These are phyloP conservation scores for Ophiostoma quercus DNA, from an alignment of 2,329 filamentous ascomycete species.

Conservation along the genomic window DNA sequence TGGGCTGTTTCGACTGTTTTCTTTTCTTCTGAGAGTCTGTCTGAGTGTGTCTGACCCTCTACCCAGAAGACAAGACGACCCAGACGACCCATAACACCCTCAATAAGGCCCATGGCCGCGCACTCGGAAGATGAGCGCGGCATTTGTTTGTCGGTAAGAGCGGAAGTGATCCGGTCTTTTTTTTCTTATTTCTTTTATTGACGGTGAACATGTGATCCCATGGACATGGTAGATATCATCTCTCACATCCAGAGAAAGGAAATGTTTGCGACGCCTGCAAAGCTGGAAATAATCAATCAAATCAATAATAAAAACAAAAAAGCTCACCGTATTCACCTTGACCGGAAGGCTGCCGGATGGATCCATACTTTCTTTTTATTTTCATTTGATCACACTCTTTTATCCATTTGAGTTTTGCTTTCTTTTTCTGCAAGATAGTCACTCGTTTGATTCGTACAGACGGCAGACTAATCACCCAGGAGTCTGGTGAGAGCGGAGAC, in stretches of 20 bases:
- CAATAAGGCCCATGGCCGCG: not conserved
- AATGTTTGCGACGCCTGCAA: not conserved
- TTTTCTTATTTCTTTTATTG: too few relatives aligned
- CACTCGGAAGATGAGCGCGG: conserved; percentile 9
- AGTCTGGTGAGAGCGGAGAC: conserved; percentile 9
- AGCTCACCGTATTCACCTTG: conserved; percentile 6
- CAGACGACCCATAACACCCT: not conserved
- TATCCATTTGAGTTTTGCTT: not conserved
- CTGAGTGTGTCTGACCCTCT: too few relatives aligned
- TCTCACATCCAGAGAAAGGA: not conserved
- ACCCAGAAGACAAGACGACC: too few relatives aligned
- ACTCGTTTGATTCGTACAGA: too few relatives aligned
- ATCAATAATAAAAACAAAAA: not conserved
- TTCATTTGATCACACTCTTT: not conserved
- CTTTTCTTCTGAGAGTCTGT: not conserved
- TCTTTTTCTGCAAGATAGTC: not conserved
- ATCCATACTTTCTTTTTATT: not conserved
- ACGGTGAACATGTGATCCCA: too few relatives aligned
- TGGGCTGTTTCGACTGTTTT: not conserved
- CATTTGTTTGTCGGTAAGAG: conserved; percentile 1
- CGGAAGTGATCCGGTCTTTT: not conserved
- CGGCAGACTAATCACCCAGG: not conserved
- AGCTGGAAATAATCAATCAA: not conserved
- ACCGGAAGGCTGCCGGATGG: conserved; percentile 12
- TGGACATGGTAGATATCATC: not conserved